Evolutionary conservation across 1,139 yeast species (phyloP).

Genomic region (Nakaseomyces bracarensis): DNA sequence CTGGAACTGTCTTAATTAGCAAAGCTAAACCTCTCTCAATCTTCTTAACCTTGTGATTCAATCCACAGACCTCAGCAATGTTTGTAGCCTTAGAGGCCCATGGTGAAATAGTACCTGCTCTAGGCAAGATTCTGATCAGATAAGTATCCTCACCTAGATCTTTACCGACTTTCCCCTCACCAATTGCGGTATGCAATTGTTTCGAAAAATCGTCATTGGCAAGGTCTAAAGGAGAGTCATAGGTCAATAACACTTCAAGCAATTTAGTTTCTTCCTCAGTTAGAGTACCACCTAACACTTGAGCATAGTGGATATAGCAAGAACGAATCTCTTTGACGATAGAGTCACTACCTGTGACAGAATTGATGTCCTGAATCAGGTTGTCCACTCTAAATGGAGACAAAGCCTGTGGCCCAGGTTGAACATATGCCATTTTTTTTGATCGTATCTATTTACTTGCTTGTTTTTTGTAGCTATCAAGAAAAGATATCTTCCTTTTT

Average conservation of each 20-base stretch:
- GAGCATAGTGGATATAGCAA: constrained; percentile 74
- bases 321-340: constrained; percentile 65
- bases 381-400: constrained; percentile 77
- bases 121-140: constrained; percentile 73
- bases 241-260: constrained; percentile 58
- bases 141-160: constrained; percentile 45
- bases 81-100: constrained; percentile 99
- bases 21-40: constrained; percentile 86
- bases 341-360: constrained; percentile 39
- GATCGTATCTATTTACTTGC: too few relatives aligned
- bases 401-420: constrained; percentile 87
- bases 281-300: constrained; percentile 40
- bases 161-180: constrained; percentile 17
- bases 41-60: constrained; percentile 59
- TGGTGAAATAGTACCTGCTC: constrained; percentile 95
- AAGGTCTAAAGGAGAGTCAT: constrained; percentile 59
- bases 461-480: too few relatives aligned
- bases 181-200: constrained; percentile 40
- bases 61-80: constrained; percentile 82
- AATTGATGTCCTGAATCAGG: constrained; percentile 64
- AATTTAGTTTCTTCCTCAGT: constrained; percentile 38
- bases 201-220: constrained; percentile 41
- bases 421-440: constrained; percentile 30
- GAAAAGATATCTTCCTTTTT: too few relatives aligned
- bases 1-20: constrained; percentile 58